Evolutionary conservation across 495 filamentous ascomycete genomes (phyloP), one percentile per base, ranked within the genome.

Genomic region (Hypoxylon perforatum): DNA sequence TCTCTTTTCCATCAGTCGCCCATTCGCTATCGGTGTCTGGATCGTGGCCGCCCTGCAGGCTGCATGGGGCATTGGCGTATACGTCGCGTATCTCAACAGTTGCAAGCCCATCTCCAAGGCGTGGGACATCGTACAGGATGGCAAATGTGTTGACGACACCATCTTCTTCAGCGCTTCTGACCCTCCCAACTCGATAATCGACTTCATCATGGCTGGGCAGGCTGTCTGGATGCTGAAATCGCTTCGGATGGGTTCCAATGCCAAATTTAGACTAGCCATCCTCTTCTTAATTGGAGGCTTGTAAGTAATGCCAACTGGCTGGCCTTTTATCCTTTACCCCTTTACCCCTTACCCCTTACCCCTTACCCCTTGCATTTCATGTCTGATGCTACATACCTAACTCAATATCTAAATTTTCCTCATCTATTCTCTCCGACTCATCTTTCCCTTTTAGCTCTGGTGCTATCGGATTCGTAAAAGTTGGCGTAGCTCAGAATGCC

Each of bases 231-330:
- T 70, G 45, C 7, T 70, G 17, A 19, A 45, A 2, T 11, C 36
- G 3, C 18, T 66, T 30, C 57, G 42, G n/a, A 54, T 71, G n/a
- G 15, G 21, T 23, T 12, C 38, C 5, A 23, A 33, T 8, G 41
- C 58, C 1, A 58, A 67, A 44, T 55, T 39, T 25, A 56, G 61
- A 35, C n/a, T 66, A 19, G 11, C n/a, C 7, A 22, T 57, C 1
- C 19, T 71, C 14, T 71, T 71, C 44, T 33, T 46, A 11, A 8
- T 62, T 11, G 68, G 63, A 6, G 48, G 63, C 17, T 56, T 71
- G 68, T 71, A n/a, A n/a, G n/a, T n/a, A n/a, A n/a, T n/a, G n/a
- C n/a, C n/a, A n/a, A n/a, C n/a, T n/a, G n/a, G n/a, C n/a, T n/a
- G n/a, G n/a, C n/a, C n/a, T n/a, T n/a, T n/a, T n/a, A n/a, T 28